Percentiles rank a stretch among this genome's conserved stretches.
These are phyloP conservation scores for Sonneratia alba DNA, from an alignment of 345 rosid species.

Conservation along the genomic window DNA sequence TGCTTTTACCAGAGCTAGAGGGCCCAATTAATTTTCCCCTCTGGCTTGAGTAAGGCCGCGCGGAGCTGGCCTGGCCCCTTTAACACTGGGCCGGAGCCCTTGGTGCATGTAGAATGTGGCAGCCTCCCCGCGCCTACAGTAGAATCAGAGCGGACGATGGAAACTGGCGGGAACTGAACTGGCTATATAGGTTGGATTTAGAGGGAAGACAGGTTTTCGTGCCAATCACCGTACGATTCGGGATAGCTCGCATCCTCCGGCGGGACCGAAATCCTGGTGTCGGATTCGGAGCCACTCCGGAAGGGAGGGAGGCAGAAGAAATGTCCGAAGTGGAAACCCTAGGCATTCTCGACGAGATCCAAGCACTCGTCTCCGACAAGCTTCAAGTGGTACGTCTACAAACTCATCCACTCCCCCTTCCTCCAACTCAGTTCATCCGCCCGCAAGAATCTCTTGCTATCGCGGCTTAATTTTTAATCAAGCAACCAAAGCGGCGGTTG, in stretches of 20 bases:
- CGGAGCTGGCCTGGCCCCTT: too few species aligned
- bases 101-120: too few species aligned
- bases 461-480: neutral
- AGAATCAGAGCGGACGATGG: neutral
- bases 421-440: neutral
- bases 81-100: too few species aligned
- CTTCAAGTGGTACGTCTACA: slow-evolving; percentile 57
- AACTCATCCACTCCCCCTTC: neutral
- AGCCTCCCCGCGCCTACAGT: too few species aligned
- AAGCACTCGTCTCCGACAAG: slow-evolving; percentile 66
- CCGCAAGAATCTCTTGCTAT: neutral
- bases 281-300: neutral
- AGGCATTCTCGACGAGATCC: slow-evolving; percentile 53
- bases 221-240: neutral
- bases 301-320: neutral
- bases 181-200: neutral
- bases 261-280: neutral
- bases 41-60: too few species aligned
- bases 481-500: neutral
- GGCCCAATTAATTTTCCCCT: too few species aligned
- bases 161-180: neutral
- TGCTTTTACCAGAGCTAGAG: too few species aligned
- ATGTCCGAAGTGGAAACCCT: slow-evolving; percentile 61
- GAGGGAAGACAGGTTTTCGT: neutral
- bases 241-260: neutral